These are phyloP conservation scores for Phytophthora boehmeriae DNA, from an alignment of 352 stramenopile species.

Conservation along the genomic window DNA sequence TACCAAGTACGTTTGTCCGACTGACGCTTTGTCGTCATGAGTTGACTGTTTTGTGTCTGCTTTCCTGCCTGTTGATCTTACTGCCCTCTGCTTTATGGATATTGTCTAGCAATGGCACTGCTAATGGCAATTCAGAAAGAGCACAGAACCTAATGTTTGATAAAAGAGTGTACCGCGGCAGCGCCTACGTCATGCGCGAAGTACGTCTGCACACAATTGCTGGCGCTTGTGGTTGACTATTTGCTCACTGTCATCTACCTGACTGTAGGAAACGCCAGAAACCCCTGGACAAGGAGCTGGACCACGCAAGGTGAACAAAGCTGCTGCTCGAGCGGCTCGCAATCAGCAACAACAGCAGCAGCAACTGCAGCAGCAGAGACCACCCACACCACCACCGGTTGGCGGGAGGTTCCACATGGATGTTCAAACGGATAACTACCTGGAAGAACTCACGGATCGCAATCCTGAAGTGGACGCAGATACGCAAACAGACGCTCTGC, in stretches of 20 bases:
- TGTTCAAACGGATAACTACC: constrained; percentile 95
- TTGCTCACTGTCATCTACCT: not conserved
- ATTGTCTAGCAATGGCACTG: constrained; percentile 14
- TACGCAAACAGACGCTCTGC: constrained; percentile 92
- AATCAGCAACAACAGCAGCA: constrained; percentile 37
- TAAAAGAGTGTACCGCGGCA: constrained; percentile 92
- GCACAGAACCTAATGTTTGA: constrained; percentile 95
- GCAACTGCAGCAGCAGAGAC: constrained; percentile 46
- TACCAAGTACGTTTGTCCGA: constrained; percentile 31
- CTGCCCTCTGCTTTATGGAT: not conserved
- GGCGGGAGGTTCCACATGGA: constrained; percentile 91
- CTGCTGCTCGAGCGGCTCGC: constrained; percentile 14
- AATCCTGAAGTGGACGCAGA: constrained; percentile 88
- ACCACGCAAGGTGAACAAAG: constrained; percentile 23
- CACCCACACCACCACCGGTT: constrained; percentile 85
- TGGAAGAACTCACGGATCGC: constrained; percentile 93
- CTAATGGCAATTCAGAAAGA: constrained; percentile 40
- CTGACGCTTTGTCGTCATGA: not conserved
- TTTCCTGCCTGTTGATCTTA: not conserved
- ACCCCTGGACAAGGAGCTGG: constrained; percentile 13
- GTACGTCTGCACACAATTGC: constrained; percentile 18
- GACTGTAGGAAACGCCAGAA: constrained; percentile 43
- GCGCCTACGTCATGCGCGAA: constrained; percentile 87
- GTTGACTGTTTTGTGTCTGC: not conserved
- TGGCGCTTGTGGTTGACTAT: not conserved